Base-by-base conservation (phyloP, 495 filamentous ascomycete species). In the Ramalina peruviana region DNA sequence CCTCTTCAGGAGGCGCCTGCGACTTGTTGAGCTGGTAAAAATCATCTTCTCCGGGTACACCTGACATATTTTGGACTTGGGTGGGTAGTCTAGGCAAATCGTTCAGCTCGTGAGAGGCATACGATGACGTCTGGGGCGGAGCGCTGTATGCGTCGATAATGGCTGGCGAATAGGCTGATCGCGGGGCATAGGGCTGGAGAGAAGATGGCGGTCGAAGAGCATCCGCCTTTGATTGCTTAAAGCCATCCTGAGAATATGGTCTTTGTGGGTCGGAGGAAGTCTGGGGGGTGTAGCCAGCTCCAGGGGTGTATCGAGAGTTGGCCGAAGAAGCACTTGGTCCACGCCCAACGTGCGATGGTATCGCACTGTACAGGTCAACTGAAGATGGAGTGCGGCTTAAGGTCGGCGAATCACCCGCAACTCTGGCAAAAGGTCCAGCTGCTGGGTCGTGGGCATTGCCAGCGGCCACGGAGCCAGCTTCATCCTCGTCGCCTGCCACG, bases 401-500 rank as follows among this genome's bases (percentile, higher is more conserved):
- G 3, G 76, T 82, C 15, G 89, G 87, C 3, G 87, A 92, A 25
- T 73, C 80, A 36, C 83, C 80, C 16, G 84, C 72, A 40, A 95
- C 72, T 43, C 80, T 83, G 26, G 83, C 78, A 62, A 95, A 97
- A 0, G 87, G 90, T 1, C 89, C 86, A 19, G 71, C 54, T 30
- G 86, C 85, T 19, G 58, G 62, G 19, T 72, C 77, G 27, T 63
- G 69, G 23, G 69, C 78, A 43, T 74, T 76, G 20, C 68, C 67
- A 33, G 82, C 75, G 12, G 75, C 78, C 20, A 72, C 75, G 3
- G 75, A 78, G 20, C 67, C 70, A 37, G 66, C 68, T 51, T 83
- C 80, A 44, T 78, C 78, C 23, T 97, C 90, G 46, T 95, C 90
- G 5, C 93, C 93, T 48, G 84, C 82, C 45, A 99, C 86, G 57